Percentiles rank a stretch among this genome's conserved stretches.
Conservation (phyloP, 495 filamentous ascomycete species). For the Chaetomium cochliodes region DNA sequence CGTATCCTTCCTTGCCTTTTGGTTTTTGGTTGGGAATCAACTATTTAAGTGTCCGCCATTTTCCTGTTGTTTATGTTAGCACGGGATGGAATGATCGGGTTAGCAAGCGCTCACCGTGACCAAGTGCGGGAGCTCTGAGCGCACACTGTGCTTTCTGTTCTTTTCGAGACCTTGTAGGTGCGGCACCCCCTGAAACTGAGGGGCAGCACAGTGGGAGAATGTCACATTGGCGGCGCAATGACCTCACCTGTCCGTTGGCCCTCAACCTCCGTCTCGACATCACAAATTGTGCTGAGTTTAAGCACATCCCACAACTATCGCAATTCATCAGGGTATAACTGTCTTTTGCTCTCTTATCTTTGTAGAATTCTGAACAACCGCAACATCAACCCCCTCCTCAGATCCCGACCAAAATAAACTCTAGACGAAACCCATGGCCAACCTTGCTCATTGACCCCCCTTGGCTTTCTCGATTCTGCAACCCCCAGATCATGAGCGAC, state of each 20-base stretch:
- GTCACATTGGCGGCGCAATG: constrained; percentile 2
- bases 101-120: background rate
- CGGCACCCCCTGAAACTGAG: constrained; percentile 8
- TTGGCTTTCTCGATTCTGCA: background rate
- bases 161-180: background rate
- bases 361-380: background rate
- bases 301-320: background rate
- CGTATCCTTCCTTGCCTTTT: no score
- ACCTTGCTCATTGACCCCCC: background rate
- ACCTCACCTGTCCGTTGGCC: constrained; percentile 5
- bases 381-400: background rate
- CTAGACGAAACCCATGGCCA: background rate
- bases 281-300: background rate
- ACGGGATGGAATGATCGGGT: no score
- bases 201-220: constrained; percentile 4
- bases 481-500: constrained; percentile 65
- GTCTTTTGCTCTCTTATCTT: background rate
- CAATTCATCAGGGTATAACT: background rate
- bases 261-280: constrained; percentile 3
- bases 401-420: background rate
- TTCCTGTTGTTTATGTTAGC: no score
- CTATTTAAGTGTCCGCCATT: no score
- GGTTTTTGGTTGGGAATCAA: no score
- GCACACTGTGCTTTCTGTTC: background rate
- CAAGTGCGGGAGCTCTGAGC: background rate